phyloP scores from a whole-genome alignment of 2,329 filamentous ascomycete genomes.

The Aspergillus uvarum region DNA sequence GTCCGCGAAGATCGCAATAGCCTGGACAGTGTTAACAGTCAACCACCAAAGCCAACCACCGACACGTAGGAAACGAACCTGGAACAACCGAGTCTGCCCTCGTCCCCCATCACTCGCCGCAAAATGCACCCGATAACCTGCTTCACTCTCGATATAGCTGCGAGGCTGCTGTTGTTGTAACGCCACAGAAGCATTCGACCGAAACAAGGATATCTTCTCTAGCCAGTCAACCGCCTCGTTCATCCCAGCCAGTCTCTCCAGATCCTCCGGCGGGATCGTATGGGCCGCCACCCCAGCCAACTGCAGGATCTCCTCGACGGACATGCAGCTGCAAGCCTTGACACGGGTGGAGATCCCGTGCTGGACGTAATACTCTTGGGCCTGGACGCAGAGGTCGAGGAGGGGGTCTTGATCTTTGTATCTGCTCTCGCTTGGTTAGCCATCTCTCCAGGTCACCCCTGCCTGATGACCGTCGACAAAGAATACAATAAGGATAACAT shows the following conservation, averaged over 20 bases:
- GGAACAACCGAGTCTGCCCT: not conserved
- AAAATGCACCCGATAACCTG: not conserved
- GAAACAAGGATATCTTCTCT: not conserved
- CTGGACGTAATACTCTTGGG: not conserved
- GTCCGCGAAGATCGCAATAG: not conserved
- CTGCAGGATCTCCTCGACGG: not conserved
- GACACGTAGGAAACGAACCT: not conserved
- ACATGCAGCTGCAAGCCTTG: not conserved
- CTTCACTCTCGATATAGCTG: not conserved
- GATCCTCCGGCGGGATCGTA: not conserved
- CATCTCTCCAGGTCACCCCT: too few species aligned
- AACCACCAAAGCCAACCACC: not conserved
- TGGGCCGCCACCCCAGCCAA: not conserved
- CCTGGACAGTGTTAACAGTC: not conserved
- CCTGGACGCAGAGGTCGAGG: not conserved
- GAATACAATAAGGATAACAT: not conserved
- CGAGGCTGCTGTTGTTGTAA: not conserved
- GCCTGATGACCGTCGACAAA: too few species aligned
- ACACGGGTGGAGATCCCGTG: not conserved
- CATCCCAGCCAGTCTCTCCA: not conserved
- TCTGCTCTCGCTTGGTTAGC: not conserved
- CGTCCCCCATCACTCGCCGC: not conserved
- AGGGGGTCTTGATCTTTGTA: not conserved
- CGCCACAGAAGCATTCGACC: not conserved
- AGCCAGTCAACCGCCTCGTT: not conserved